phyloP scores from a whole-genome alignment of 2,329 filamentous ascomycete species.

The Scytalidium sp. region DNA sequence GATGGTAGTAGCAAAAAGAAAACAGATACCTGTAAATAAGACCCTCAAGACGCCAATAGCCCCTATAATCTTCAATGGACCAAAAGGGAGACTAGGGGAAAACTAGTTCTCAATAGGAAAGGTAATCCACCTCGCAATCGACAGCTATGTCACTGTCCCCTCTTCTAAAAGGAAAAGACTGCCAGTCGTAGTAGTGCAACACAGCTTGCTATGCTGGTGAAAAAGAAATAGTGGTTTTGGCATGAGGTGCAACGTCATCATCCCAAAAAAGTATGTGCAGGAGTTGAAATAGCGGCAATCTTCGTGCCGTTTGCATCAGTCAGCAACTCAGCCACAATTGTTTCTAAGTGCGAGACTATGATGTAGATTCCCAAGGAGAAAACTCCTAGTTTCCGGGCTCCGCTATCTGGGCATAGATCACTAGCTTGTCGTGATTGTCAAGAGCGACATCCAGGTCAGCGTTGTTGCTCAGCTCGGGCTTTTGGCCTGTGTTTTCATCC shows the following conservation, averaged over 20 bases:
- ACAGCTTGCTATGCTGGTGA: background rate
- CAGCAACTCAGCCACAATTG: background rate
- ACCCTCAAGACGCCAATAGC: background rate
- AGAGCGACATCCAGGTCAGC: conserved; percentile 79
- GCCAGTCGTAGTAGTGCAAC: background rate
- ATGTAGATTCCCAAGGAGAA: too few species aligned
- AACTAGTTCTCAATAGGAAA: background rate
- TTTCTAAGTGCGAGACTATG: background rate
- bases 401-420: conserved; percentile 62
- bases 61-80: background rate
- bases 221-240: background rate
- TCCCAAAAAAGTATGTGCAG: background rate
- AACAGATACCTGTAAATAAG: background rate
- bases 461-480: conserved; percentile 73
- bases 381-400: conserved; percentile 3
- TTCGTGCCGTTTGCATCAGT: background rate
- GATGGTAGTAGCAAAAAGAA: background rate
- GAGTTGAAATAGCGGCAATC: background rate
- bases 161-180: background rate
- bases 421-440: conserved; percentile 81
- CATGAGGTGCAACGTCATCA: background rate
- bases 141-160: background rate
- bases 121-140: background rate
- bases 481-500: conserved; percentile 69
- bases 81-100: background rate